phyloP scores from a whole-genome alignment of 2,329 filamentous ascomycete species.

The Stylonectria norvegica region DNA sequence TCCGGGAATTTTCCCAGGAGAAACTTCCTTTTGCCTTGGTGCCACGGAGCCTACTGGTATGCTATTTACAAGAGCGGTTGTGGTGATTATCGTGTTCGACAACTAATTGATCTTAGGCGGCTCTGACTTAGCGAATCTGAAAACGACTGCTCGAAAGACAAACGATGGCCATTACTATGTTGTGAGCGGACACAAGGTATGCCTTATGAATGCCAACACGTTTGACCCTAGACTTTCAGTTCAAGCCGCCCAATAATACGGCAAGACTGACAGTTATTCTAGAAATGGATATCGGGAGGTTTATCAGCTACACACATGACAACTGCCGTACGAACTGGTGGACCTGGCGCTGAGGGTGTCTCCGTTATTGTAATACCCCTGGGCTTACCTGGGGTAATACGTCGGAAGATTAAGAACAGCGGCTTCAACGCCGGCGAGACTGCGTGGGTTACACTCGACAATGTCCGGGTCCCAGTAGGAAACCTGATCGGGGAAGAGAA shows the following conservation, averaged over 20 bases:
- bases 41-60: conserved; percentile 62
- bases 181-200: conserved; percentile 66
- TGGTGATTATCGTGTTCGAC: neutral
- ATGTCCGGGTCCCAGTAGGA: conserved; percentile 49
- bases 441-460: conserved; percentile 47
- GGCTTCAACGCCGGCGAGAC: conserved; percentile 61
- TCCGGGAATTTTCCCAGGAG: conserved; percentile 54
- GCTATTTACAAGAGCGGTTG: neutral
- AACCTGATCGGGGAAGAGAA: conserved; percentile 48
- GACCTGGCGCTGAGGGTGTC: conserved; percentile 48
- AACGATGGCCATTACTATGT: conserved; percentile 50
- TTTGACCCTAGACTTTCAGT: too few relatives aligned
- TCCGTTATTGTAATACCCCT: conserved; percentile 56
- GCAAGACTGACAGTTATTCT: neutral
- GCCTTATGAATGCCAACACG: too few relatives aligned
- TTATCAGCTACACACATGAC: conserved; percentile 59
- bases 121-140: conserved; percentile 62
- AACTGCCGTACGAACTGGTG: conserved; percentile 58
- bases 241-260: too few relatives aligned
- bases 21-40: conserved; percentile 60
- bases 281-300: conserved; percentile 63
- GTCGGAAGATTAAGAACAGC: conserved; percentile 56
- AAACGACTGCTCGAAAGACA: conserved; percentile 52
- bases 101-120: neutral
- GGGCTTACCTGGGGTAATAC: conserved; percentile 43